Base-by-base conservation (phyloP, 805 yeast species). In the Candida corydali region DNA sequence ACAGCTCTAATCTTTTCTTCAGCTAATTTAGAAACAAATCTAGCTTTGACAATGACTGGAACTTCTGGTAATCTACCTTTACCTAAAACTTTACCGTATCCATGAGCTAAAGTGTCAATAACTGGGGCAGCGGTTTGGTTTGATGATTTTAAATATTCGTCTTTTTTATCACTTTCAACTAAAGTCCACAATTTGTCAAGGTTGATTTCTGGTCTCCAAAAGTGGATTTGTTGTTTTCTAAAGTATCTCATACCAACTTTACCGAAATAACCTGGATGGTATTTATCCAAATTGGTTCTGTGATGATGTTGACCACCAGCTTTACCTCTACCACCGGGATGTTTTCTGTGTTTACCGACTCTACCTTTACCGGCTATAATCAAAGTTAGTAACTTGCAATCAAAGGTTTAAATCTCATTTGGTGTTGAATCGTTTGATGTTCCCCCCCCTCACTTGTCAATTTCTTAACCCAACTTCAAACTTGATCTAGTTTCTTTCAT, bases 221-320 rank as follows among this genome's bases (percentile, higher is more conserved):
- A 82, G 68, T 86, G 96, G 78, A 74, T 76, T 65, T 75, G 76
- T 77, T 86, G 95, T 73, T 84, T 81, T 87, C 87, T 96, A 96
- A 82, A 91, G 83, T 85, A 83, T 85, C 98, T 87, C 97, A 91
- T 91, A 89, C 99, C 99, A 70, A 93, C 98, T 80, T 93, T 94
- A 86, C 99, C 99, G 78, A 93, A 93, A 91, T 93, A 93, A 88
- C 99, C 99, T 66, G 98, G 98, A 76, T 93, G 99, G 96, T 86
- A 93, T 77, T 91, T 93, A 75, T 93, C 99, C 79, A 93, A 75
- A 82, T 93, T 93, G 73, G 93, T 89, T 82, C 99, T 87, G 96
- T 93, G 98, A 78, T 93, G 99, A 76, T 91, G 98, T 78, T 80
- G 91, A 87, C 99, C 99, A 91, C 99, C 99, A 71, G 99, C 99